Evolutionary conservation across 495 filamentous ascomycete species (phyloP), one percentile per base, ranked within the genome.

Genomic region (Tuber melanosporum): DNA sequence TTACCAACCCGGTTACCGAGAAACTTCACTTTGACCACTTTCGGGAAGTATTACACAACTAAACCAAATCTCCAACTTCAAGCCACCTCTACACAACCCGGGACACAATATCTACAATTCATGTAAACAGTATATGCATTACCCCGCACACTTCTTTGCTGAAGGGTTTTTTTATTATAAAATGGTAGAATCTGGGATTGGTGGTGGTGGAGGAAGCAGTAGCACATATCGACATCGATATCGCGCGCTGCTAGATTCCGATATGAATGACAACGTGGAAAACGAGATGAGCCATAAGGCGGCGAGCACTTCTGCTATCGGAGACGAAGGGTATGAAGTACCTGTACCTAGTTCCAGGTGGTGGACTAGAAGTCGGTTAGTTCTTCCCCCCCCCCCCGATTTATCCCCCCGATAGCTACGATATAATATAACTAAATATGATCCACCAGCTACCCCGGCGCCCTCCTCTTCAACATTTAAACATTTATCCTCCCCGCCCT

Each of bases 401-500:
- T 36, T 43, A 57, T 57, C 52, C 3, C 52, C n/a, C 3, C 10
- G 32, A n/a, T 62, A 32, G 3, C n/a, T 4, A 32, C 12, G 10
- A 32, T 62, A 26, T 10, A 62, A 32, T 62, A 52, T 72, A 15
- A 73, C 46, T 36, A 22, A 26, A n/a, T n/a, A 42, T 5, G 62
- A 52, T 20, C 22, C 14, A 14, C 70, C 43, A 83, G 86, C 44
- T 93, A 90, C 80, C 75, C 77, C 14, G 89, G 90, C 9, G 87
- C 90, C 5, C 82, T 92, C 3, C 71, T 89, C 17, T 90, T 92
- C 85, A 93, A 94, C 80, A 41, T 90, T 41, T 85, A 83, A 62
- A 87, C 90, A 9, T 93, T 93, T 81, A 79, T 89, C 41, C 87
- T 93, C 0, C 92, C 90, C 1, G 91, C 91, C 0, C 84, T 94